Evolutionary conservation across 2,329 filamentous ascomycete genomes (phyloP).

Genomic region (Claviceps humidiphila): DNA sequence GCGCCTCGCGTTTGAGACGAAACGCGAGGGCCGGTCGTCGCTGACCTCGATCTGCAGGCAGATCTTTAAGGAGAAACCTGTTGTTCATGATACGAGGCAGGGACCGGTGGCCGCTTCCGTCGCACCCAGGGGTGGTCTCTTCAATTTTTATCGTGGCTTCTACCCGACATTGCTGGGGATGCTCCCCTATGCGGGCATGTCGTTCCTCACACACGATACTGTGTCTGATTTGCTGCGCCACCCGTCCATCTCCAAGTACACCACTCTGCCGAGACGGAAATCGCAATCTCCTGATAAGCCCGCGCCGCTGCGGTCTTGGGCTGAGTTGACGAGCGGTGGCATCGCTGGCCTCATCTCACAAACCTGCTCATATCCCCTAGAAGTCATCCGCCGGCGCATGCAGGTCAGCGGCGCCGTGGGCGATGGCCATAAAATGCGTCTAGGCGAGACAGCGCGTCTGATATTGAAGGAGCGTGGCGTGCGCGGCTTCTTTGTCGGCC

Average conservation of each 20-base stretch:
- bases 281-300: slow-evolving; percentile 45
- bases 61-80: slow-evolving; percentile 69
- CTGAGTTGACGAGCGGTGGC: slow-evolving; percentile 74
- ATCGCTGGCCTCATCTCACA: slow-evolving; percentile 81
- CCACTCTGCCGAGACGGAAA: slow-evolving; percentile 54
- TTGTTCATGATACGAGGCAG: slow-evolving; percentile 11
- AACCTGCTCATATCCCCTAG: slow-evolving; percentile 83
- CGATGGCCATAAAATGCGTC: slow-evolving; percentile 66
- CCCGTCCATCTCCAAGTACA: slow-evolving; percentile 54
- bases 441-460: slow-evolving; percentile 62
- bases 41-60: slow-evolving; percentile 65
- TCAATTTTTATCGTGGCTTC: slow-evolving; percentile 95
- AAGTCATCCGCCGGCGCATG: slow-evolving; percentile 86
- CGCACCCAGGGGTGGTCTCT: slow-evolving; percentile 51
- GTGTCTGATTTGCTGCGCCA: slow-evolving; percentile 71
- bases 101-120: slow-evolving; percentile 27
- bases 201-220: slow-evolving; percentile 90
- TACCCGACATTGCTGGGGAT: slow-evolving; percentile 82
- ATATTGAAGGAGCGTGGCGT: slow-evolving; percentile 67
- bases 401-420: slow-evolving; percentile 92
- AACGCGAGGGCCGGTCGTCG: slow-evolving; percentile 54
- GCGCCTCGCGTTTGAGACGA: slow-evolving; percentile 88
- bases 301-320: slow-evolving; percentile 67
- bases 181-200: slow-evolving; percentile 91
- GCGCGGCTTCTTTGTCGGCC: slow-evolving; percentile 78